Evolutionary conservation across 192 early-diverging fungal genomes (phyloP), one percentile per base, ranked within the genome.

Genomic region (Hyaloraphidium curvatum): DNA sequence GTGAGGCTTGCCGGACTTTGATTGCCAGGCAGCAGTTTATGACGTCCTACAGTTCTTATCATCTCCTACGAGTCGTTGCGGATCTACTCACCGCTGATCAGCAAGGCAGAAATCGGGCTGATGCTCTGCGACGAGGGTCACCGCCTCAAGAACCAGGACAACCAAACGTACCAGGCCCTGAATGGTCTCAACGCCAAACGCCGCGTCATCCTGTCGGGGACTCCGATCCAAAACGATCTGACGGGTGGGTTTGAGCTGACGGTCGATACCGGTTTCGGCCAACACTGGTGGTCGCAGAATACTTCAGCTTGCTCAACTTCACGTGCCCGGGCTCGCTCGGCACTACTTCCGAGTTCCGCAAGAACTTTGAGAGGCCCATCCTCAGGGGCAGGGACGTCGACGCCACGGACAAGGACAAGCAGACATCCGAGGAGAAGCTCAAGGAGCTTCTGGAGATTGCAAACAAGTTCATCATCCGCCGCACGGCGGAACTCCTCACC

Each of bases 61-160:
- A 90, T 99, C 41, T 96, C 91, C 1, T 99, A 99, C 57, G 95
- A 99, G 68, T 86, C 86, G 22, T 65, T 99, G 51, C 80, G 95
- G 29, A 69, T 76, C 2, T 84, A 97, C 57, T 76, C 82, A 1
- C 64, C 69, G 5, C 72, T 83, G n/a, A 61, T 99, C 4, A 60
- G 71, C 2, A 78, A 82, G 7, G 74, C 82, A 1, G 84, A 87
- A 23, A 83, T 97, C 52, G 95, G 95, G 13, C 54, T 99, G 29
- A 65, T 99, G 43, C 59, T 99, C 17, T 99, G 95, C 55, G 95
- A 99, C 59, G 95, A 99, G 67, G 95, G 69, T 71, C 91, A 96
- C 67, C 71, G 92, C 26, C 60, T 98, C 26, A 96, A 98, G 59
- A 96, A 98, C 67, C 73, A 80, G 58, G 78, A 75, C 14, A 90